Evolutionary conservation across 148 eudicot genomes (phyloP).

Genomic region (Talinum fruticosum): DNA sequence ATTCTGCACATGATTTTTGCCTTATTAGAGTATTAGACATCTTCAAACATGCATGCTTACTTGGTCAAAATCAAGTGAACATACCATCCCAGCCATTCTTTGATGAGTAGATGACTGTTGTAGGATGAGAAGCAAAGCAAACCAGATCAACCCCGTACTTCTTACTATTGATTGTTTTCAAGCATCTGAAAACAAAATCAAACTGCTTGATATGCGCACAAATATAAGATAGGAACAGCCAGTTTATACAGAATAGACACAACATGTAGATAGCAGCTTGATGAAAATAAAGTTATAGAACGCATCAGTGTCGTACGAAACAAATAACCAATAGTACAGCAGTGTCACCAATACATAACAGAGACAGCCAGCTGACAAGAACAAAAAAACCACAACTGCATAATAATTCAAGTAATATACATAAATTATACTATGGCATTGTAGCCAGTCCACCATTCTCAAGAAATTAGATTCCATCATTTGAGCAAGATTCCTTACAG

Average conservation of each 20-base stretch:
- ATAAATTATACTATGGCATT: not conserved
- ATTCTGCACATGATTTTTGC: slow-evolving; percentile 48
- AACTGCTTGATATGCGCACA: slow-evolving; percentile 14
- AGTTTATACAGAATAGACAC: not conserved
- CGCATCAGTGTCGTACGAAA: not conserved
- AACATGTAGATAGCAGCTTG: not conserved
- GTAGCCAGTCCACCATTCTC: not conserved
- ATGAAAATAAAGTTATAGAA: not conserved
- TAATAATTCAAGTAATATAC: not conserved
- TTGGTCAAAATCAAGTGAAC: slow-evolving; percentile 17
- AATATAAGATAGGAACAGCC: slow-evolving; percentile 8
- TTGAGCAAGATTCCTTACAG: not conserved
- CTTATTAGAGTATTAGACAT: slow-evolving; percentile 6
- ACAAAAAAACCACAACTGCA: not conserved
- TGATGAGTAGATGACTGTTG: slow-evolving; percentile 96
- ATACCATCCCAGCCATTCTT: slow-evolving; percentile 99
- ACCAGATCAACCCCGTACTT: slow-evolving; percentile 97
- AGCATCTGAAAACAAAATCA: slow-evolving; percentile 55
- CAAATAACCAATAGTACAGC: not conserved
- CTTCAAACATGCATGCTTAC: not conserved
- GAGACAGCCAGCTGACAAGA: not conserved
- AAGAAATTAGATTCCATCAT: not conserved
- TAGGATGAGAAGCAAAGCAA: slow-evolving; percentile 88
- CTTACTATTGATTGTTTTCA: slow-evolving; percentile 97
- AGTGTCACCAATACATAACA: not conserved